A percentile compares a stretch with the other conserved stretches of the same genome.
Conservation (phyloP, 305 asterid genomes). For the Rubia peregrina region DNA sequence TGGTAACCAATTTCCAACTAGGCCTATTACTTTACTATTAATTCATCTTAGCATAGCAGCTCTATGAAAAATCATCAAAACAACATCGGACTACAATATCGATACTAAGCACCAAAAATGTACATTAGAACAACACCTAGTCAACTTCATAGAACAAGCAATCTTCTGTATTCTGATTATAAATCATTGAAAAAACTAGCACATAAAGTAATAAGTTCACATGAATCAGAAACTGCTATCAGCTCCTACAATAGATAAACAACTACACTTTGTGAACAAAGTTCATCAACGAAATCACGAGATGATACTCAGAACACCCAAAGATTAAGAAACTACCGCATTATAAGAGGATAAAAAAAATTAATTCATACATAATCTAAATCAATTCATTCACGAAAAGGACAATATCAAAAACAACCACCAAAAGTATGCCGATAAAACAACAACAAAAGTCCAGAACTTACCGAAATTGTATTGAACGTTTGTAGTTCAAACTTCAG, state of each 20-base stretch:
- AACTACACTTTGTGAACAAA: not conserved
- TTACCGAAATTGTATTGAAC: no score
- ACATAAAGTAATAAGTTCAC: not conserved
- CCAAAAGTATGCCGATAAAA: no score
- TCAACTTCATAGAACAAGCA: not conserved
- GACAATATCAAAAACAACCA: no score
- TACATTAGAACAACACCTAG: not conserved
- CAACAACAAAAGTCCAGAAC: no score
- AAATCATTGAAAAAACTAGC: no score
- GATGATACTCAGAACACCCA: not conserved
- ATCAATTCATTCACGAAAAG: no score
- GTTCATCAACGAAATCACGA: not conserved
- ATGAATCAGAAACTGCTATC: not conserved
- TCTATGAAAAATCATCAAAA: not conserved
- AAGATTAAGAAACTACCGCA: not conserved
- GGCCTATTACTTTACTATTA: no score
- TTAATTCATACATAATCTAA: not conserved
- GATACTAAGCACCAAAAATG: not conserved
- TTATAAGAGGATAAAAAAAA: not conserved
- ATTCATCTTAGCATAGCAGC: not conserved
- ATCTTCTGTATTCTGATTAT: no score
- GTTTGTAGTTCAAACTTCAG: no score
- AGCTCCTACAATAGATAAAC: not conserved
- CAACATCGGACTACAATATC: not conserved
- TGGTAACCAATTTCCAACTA: no score